Base-by-base conservation (phyloP, 2,329 filamentous ascomycete genomes). In the Fusarium cyanostomum region DNA sequence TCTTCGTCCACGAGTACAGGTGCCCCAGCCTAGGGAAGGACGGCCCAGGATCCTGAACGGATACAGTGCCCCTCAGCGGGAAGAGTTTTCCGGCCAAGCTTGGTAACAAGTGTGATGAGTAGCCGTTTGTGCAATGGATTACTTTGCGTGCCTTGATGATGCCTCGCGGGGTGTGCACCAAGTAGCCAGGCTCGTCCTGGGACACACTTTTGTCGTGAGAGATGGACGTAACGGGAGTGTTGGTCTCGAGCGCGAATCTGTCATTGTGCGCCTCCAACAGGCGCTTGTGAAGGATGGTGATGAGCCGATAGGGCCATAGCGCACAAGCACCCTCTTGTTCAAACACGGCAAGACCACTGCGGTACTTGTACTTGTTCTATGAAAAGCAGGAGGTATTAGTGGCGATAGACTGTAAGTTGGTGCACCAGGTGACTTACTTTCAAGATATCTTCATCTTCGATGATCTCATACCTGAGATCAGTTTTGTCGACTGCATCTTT, bases 111-210 rank as follows among this genome's bases (percentile, higher is more conserved):
- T 84, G 79, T 0, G 79, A 72, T 0, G 80, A 75, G 61, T 82
- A 82, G 2, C 76, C 82, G 60, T 88, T 86, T 1, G 83, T 87
- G 24, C 82, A 82, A 60, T 87, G 83, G 4, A 87, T 77, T 5
- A 88, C 72, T 49, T 85, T 79, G 3, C 73, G 73, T 15, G 82
- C 77, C 3, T 60, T 67, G 13, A 86, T 76, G 0, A 35, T 58
- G 2, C 83, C 84, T 12, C 81, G 74, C 0, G 67, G 62, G 0
- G 85, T 87, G 2, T 72, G 56, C 1, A 86, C 54, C 3, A 72
- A 59, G 63, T 81, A 62, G 2, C n/a, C 35, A 82, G 4, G 72
- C 2, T 28, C 41, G n/a, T 49, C 12, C 79, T 50, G 16, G 64
- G 72, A 30, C 8, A 11, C 21, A 33, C 9, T 16, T 26, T 54